Evolutionary conservation across 139 green algal genomes (phyloP), one percentile per base, ranked within the genome.

Genomic region (Picocystis salinarum): DNA sequence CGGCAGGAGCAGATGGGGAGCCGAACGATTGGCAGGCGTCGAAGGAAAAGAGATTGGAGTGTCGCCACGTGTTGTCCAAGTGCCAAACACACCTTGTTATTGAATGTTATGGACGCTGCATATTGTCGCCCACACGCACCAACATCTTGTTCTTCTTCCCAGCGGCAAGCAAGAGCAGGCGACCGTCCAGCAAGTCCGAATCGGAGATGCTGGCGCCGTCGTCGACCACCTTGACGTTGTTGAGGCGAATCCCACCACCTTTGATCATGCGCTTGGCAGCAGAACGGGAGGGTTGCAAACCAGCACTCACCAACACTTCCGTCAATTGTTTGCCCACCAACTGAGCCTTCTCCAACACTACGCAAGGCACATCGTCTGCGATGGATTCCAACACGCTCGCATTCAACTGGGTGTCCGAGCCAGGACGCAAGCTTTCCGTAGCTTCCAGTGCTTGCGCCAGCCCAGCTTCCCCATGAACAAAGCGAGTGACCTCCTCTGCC

Each of bases 131-230:
- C 23, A 93, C 42, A 1, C 64, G 59, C 28, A 95, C 54, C 1
- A 97, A 58, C 67, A 94, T 69, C 55, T 97, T 97, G 67, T 97
- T 97, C 66, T 97, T 97, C 71, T 96, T 97, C 19, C 88, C 88
- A 2, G 77, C 65, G 0, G 78, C 74, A 39, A 98, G 34, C 40
- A 98, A 71, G 50, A 94, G 33, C 58, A 96, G 61, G 7, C 62
- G 66, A 1, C 71, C 83, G 0, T 87, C 88, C 17, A 98, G 74
- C 1, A 95, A 41, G 52, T 93, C 76, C 0, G 30, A 50, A 19
- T 74, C 62, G 12, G 31, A 37, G 31, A 37, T 19, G 15, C 13
- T 19, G 31, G 31, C 13, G 11, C 41, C 28, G 93, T 34, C 36
- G 9, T 44, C 36, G 10, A 19, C 27, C 25, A 94, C 69, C 46